Base-by-base conservation (phyloP, 2,329 filamentous ascomycete species). In the Aspergillus thermomutatus region DNA sequence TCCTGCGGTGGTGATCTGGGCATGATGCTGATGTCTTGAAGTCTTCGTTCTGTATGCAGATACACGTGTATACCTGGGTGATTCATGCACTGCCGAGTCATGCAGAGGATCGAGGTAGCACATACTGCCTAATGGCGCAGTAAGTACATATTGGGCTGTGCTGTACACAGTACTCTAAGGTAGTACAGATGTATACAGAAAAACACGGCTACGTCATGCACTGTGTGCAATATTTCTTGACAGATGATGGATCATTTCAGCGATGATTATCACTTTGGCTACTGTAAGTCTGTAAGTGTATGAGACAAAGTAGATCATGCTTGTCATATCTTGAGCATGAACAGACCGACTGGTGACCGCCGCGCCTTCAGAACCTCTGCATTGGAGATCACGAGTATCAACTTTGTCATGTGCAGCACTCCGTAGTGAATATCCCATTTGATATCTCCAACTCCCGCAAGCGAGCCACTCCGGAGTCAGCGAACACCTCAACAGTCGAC, bases 281-380 rank as follows among this genome's bases (percentile, higher is more conserved):
- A 17, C 11, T 37, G 31, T 37, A n/a, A n/a, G n/a, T n/a, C n/a
- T n/a, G 31, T 34, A 34, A 34, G 4, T 17, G 31, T 37, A 37
- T n/a, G 31, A 37, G 14, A 14, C 31, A 37, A 37, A 17, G 31
- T 37, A 37, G 31, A 37, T 37, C 31, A 37, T 37, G 31, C 14
- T 8, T 17, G 31, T 37, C 31, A 37, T n/a, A 7, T 8, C 31
- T 7, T 7, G 5, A 17, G 14, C 31, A 43, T 27, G 53, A 55
- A 55, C 53, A 52, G 53, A 55, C 53, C 27, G 49, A 52, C 53
- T 55, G 37, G 28, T 52, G 53, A 55, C 48, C 53, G 31, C n/a
- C n/a, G n/a, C n/a, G n/a, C n/a, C n/a, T n/a, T n/a, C n/a, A n/a
- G n/a, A 48, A 37, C 53, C 21, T 52, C 53, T 55, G 53, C 53